A percentile compares a stretch with the other conserved stretches of the same genome.
phyloP scores from a whole-genome alignment of 768 basidiomycete genomes.

The Kwoniella mangroviensis region DNA sequence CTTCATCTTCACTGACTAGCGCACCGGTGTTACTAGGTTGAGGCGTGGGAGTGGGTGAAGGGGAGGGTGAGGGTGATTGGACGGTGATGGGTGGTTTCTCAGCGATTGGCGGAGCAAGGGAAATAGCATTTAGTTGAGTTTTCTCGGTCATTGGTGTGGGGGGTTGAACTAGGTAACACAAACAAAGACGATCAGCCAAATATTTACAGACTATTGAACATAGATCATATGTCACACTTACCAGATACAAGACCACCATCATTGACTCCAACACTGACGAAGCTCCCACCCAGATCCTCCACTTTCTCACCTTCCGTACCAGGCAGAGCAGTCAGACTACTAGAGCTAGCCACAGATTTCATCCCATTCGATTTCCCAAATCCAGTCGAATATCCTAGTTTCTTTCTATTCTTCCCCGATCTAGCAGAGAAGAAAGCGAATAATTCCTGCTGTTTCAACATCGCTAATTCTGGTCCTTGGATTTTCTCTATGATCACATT shows the following conservation, averaged over 20 bases:
- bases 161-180: conserved; percentile 23
- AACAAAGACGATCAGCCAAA: neutral
- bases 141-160: conserved; percentile 17
- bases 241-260: conserved; percentile 25
- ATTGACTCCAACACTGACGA: conserved; percentile 38
- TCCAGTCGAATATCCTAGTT: conserved; percentile 26
- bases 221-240: conserved; percentile 11
- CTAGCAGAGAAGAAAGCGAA: conserved; percentile 81
- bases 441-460: conserved; percentile 77
- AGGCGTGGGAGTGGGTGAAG: conserved; percentile 12
- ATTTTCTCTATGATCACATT: conserved; percentile 78
- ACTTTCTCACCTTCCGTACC: conserved; percentile 1
- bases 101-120: conserved; percentile 6
- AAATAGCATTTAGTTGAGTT: neutral
- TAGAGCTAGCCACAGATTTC: conserved; percentile 21
- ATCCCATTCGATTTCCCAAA: conserved; percentile 22
- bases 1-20: neutral
- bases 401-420: conserved; percentile 50
- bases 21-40: neutral
- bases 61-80: conserved; percentile 29
- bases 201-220: no score
- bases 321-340: conserved; percentile 27
- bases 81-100: conserved; percentile 17
- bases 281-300: conserved; percentile 49
- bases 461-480: conserved; percentile 83